Evolutionary conservation across 208 protist genomes (phyloP).

Genomic region (Vickermania spadyakhi): DNA sequence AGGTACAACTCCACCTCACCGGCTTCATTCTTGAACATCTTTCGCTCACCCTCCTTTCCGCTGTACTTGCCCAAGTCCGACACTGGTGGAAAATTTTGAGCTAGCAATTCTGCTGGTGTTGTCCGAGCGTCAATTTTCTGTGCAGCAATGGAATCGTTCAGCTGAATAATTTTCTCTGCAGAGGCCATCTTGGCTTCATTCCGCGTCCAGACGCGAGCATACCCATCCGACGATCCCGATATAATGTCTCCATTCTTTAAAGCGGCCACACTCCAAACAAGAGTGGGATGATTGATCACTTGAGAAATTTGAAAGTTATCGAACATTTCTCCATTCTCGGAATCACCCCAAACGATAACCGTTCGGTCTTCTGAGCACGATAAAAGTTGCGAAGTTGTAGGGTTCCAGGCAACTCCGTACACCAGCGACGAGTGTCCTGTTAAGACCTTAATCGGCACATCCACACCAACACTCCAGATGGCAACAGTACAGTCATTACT

Average conservation of each 20-base stretch:
- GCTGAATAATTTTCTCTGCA: conserved; percentile 42
- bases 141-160: conserved; percentile 35
- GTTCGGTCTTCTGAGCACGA: conserved; percentile 83
- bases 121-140: conserved; percentile 59
- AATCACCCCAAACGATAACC: conserved; percentile 59
- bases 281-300: conserved; percentile 74
- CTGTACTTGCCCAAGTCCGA: conserved; percentile 24
- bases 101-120: conserved; percentile 22
- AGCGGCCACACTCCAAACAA: conserved; percentile 83
- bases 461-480: conserved; percentile 30
- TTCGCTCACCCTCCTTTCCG: conserved; percentile 46
- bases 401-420: conserved; percentile 50
- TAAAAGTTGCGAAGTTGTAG: conserved; percentile 38
- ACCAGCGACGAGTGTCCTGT: conserved; percentile 55
- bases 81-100: conserved; percentile 19
- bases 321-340: background rate
- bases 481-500: conserved; percentile 55
- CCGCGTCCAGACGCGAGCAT: conserved; percentile 83
- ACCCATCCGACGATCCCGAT: conserved; percentile 78
- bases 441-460: conserved; percentile 10
- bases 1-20: conserved; percentile 66
- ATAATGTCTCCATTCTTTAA: conserved; percentile 54
- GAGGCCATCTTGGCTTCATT: conserved; percentile 37
- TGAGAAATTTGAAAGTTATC: conserved; percentile 32
- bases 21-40: conserved; percentile 40